Percentiles rank a stretch among this genome's conserved stretches.
phyloP scores from a whole-genome alignment of 2,329 filamentous ascomycete species.

The Fusarium nygamai region DNA sequence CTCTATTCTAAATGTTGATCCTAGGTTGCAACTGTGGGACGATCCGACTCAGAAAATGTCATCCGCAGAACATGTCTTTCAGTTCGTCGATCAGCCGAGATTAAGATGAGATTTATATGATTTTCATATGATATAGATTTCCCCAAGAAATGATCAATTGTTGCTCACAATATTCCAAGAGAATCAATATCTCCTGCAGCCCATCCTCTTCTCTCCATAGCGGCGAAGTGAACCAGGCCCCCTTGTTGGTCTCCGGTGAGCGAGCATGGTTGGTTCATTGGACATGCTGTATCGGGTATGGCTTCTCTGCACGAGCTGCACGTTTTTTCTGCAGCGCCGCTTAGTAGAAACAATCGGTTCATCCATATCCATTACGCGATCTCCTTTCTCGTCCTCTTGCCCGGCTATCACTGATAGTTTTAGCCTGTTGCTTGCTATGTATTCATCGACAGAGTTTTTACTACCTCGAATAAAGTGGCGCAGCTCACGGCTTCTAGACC shows the following conservation, averaged over 20 bases:
- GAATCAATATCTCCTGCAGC: background rate
- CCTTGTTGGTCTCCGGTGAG: conserved; percentile 22
- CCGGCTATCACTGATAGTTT: conserved; percentile 7
- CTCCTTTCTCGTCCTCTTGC: conserved; percentile 31
- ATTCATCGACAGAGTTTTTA: background rate
- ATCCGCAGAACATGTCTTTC: background rate
- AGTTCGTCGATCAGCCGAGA: conserved; percentile 18
- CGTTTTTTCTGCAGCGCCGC: conserved; percentile 8
- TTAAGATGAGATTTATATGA: conserved; percentile 3
- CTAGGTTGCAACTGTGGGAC: conserved; percentile 2
- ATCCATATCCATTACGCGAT: conserved; percentile 24
- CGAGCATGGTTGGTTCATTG: conserved; percentile 40
- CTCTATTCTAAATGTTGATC: conserved; percentile 17
- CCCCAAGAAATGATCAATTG: background rate
- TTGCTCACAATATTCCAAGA: background rate
- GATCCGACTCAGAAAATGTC: conserved; percentile 10
- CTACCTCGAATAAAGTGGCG: background rate
- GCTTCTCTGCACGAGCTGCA: conserved; percentile 28
- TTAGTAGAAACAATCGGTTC: conserved; percentile 9
- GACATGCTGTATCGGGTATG: conserved; percentile 40
- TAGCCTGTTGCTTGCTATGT: conserved; percentile 8
- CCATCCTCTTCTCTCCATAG: conserved; percentile 13
- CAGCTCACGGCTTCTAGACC: conserved; percentile 8
- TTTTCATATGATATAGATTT: background rate
- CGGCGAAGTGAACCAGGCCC: conserved; percentile 10